Conservation (phyloP, 164 flowering plant species). For the Vitis riparia region DNA sequence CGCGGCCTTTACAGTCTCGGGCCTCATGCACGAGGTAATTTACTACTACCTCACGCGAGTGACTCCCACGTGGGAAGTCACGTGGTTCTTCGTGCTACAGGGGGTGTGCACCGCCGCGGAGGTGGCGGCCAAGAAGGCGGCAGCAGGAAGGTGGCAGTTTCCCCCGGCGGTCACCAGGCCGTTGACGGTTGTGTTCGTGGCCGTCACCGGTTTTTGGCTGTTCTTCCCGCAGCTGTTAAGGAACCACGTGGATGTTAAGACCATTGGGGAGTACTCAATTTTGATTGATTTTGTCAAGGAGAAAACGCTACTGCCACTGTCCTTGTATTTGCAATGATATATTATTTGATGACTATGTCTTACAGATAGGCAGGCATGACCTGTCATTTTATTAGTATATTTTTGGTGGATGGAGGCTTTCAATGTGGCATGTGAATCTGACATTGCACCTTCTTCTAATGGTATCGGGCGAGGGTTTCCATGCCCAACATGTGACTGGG, state of each 20-base stretch:
- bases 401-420: no score
- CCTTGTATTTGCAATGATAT: no score
- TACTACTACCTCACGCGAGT: constrained; percentile 39
- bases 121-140: constrained; percentile 33
- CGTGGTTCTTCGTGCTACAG: constrained; percentile 54
- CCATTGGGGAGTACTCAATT: constrained; percentile 16
- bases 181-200: constrained; percentile 31
- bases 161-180: constrained; percentile 25
- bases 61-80: constrained; percentile 62
- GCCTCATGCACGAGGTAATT: constrained; percentile 57
- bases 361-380: no score
- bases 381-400: no score
- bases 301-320: neutral
- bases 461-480: no score
- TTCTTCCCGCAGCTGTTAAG: constrained; percentile 36
- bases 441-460: no score
- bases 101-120: constrained; percentile 43
- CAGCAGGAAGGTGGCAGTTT: constrained; percentile 21
- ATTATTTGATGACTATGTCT: no score
- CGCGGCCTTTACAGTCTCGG: constrained; percentile 47
- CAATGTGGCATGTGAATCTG: no score
- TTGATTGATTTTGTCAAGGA: constrained; percentile 15
- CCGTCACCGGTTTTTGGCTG: constrained; percentile 39
- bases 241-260: constrained; percentile 22
- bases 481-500: no score